Evolutionary conservation across 2,329 filamentous ascomycete genomes (phyloP).

Genomic region (Colletotrichum paranaense): DNA sequence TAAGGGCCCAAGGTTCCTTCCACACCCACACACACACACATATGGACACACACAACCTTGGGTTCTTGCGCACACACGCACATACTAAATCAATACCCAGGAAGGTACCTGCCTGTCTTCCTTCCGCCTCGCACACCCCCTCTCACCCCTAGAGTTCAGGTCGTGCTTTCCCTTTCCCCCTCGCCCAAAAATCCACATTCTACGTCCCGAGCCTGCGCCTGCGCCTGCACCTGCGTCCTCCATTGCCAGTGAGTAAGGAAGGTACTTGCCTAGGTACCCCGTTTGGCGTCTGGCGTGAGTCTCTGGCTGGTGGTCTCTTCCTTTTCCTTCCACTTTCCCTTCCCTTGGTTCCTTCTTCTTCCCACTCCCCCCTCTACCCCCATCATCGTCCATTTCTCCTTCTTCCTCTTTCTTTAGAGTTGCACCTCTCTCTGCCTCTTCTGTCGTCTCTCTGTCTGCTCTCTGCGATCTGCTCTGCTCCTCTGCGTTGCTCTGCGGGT

Average conservation of each 20-base stretch:
- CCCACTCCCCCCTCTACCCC: conserved; percentile 36
- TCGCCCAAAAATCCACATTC: conserved; percentile 21
- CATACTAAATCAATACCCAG: too few species aligned
- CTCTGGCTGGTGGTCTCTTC: conserved; percentile 39
- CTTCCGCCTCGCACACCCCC: background rate
- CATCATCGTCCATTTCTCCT: conserved; percentile 21
- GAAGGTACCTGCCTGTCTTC: background rate
- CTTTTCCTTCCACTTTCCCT: conserved; percentile 43
- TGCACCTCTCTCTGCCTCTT: conserved; percentile 40
- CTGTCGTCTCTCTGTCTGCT: conserved; percentile 44
- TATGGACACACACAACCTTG: too few species aligned
- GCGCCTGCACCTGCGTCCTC: background rate
- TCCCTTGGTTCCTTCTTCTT: conserved; percentile 35
- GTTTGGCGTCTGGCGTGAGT: conserved; percentile 40
- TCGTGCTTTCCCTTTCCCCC: conserved; percentile 7
- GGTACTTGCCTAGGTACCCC: background rate
- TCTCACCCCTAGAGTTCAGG: conserved; percentile 7
- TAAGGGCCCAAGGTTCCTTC: too few species aligned
- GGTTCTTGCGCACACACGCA: too few species aligned
- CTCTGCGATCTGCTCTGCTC: conserved; percentile 34
- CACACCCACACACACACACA: too few species aligned
- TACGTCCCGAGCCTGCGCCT: background rate
- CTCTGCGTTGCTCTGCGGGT: conserved; percentile 31
- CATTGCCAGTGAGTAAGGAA: conserved; percentile 17
- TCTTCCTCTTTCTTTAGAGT: conserved; percentile 34